Conservation (phyloP, 768 basidiomycete genomes). For the Chiua virens region DNA sequence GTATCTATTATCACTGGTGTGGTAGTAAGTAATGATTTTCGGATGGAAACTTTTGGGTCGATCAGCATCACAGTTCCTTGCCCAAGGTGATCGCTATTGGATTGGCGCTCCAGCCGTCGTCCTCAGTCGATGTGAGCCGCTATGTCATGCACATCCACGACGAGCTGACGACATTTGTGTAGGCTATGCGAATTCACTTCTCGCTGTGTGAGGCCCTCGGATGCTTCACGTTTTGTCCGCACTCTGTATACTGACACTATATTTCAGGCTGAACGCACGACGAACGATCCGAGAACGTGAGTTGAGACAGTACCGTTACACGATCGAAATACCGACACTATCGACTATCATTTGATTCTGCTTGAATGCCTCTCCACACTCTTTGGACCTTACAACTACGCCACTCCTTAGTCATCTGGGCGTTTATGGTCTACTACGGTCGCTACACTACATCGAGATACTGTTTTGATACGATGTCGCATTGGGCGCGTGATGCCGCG, state of each 20-base stretch:
- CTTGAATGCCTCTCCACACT: not conserved
- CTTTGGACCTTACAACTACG: not conserved
- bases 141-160: not conserved
- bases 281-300: conserved; percentile 10
- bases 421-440: no score
- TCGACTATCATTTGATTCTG: not conserved
- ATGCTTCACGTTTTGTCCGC: not conserved
- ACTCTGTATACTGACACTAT: not conserved
- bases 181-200: conserved; percentile 17
- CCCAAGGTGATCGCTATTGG: conserved; percentile 9
- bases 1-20: conserved; percentile 5
- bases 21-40: not conserved
- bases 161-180: not conserved
- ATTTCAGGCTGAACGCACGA: conserved; percentile 8
- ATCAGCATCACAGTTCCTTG: conserved; percentile 4
- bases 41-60: not conserved
- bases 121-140: conserved; percentile 10
- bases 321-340: conserved; percentile 9
- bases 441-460: no score
- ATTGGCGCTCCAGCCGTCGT: conserved; percentile 5
- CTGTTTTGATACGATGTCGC: no score
- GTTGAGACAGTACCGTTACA: not conserved
- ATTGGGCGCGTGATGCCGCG: no score
- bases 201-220: conserved; percentile 5
- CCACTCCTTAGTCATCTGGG: no score